Evolutionary conservation across 2,329 filamentous ascomycete species (phyloP).

Genomic region (Gnomoniopsis sp.): DNA sequence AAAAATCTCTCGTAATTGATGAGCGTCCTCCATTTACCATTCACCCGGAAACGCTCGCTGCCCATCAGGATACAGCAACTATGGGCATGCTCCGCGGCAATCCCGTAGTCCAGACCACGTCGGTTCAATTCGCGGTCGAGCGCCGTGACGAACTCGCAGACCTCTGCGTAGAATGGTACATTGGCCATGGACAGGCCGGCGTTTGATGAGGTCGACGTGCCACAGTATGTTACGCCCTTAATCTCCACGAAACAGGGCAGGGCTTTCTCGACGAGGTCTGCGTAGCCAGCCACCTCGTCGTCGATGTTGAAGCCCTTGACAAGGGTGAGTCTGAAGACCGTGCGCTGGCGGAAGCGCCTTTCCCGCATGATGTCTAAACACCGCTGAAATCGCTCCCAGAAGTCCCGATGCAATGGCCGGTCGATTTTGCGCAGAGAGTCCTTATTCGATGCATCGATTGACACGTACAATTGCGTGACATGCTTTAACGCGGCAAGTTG

Average conservation of each 20-base stretch:
- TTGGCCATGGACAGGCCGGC: constrained; percentile 96
- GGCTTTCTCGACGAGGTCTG: constrained; percentile 79
- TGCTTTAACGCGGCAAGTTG: constrained; percentile 78
- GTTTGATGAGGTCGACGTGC: constrained; percentile 77
- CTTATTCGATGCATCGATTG: constrained; percentile 89
- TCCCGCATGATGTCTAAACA: constrained; percentile 87
- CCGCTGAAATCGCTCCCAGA: constrained; percentile 92
- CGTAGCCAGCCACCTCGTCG: constrained; percentile 87
- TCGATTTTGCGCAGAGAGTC: constrained; percentile 87
- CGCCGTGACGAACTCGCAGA: constrained; percentile 75
- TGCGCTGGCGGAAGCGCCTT: constrained; percentile 80
- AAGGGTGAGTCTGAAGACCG: constrained; percentile 90
- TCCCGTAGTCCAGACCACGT: constrained; percentile 77
- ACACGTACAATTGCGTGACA: constrained; percentile 94
- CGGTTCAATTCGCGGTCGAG: constrained; percentile 66
- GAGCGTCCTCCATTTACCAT: constrained; percentile 82
- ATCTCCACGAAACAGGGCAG: constrained; percentile 91
- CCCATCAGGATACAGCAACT: constrained; percentile 89
- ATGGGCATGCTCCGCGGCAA: constrained; percentile 92
- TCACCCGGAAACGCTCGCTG: constrained; percentile 71
- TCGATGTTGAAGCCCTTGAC: constrained; percentile 99
- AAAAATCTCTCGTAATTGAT: constrained; percentile 94
- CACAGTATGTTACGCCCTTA: constrained; percentile 96
- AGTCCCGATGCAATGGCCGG: constrained; percentile 87
- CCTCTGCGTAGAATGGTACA: constrained; percentile 92